phyloP scores from a whole-genome alignment of 2,329 filamentous ascomycete species.

The Paraphaeosphaeria sporulosa region DNA sequence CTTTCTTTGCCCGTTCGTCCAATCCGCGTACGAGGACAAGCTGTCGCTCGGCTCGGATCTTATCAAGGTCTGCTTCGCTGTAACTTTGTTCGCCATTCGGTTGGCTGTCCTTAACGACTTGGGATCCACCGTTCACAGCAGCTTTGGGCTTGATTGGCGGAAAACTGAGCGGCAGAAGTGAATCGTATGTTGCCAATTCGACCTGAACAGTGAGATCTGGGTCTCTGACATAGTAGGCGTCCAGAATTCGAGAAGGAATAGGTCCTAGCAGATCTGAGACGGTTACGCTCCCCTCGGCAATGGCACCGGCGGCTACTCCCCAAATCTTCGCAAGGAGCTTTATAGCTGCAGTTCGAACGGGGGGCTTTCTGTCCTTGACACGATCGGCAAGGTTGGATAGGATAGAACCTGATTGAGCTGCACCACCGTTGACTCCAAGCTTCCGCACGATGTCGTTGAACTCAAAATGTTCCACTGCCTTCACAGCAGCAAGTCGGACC shows the following conservation, averaged over 20 bases:
- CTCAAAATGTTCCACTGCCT: slow-evolving; percentile 80
- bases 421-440: slow-evolving; percentile 77
- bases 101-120: slow-evolving; percentile 68
- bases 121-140: slow-evolving; percentile 61
- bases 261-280: slow-evolving; percentile 78
- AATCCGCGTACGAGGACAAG: slow-evolving; percentile 81
- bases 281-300: slow-evolving; percentile 80
- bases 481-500: slow-evolving; percentile 87
- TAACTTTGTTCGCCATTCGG: slow-evolving; percentile 53
- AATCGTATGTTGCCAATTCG: slow-evolving; percentile 85
- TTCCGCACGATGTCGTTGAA: slow-evolving; percentile 84
- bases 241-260: slow-evolving; percentile 85
- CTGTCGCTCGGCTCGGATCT: slow-evolving; percentile 82
- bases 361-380: slow-evolving; percentile 82
- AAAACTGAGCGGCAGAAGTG: slow-evolving; percentile 86
- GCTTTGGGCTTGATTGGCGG: slow-evolving; percentile 71
- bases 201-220: slow-evolving; percentile 83
- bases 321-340: slow-evolving; percentile 84
- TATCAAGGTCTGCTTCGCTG: slow-evolving; percentile 68
- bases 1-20: slow-evolving; percentile 78
- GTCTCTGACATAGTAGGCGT: slow-evolving; percentile 90
- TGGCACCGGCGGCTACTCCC: slow-evolving; percentile 90
- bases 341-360: slow-evolving; percentile 87
- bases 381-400: slow-evolving; percentile 84
- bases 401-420: slow-evolving; percentile 78